These are phyloP conservation scores for Boletus edulis DNA, from an alignment of 768 basidiomycete species.

Conservation along the genomic window DNA sequence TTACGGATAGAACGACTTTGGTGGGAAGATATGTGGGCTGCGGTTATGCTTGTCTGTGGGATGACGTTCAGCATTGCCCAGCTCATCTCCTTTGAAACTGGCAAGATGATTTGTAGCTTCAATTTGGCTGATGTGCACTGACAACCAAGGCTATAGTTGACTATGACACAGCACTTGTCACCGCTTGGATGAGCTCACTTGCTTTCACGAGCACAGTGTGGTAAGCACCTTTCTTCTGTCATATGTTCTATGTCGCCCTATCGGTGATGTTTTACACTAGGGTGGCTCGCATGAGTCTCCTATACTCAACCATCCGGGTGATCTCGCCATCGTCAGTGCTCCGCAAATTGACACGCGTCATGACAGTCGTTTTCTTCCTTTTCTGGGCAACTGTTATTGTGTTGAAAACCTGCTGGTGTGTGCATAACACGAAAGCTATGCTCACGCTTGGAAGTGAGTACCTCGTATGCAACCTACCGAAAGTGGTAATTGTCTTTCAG, in stretches of 20 bases:
- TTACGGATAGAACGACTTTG: conserved; percentile 15
- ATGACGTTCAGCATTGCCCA: neutral
- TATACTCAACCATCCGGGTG: neutral
- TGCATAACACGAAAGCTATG: neutral
- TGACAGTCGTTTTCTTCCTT: neutral
- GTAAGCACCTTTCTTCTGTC: neutral
- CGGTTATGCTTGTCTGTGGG: neutral
- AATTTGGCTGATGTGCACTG: neutral
- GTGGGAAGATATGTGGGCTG: conserved; percentile 27
- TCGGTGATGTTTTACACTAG: neutral
- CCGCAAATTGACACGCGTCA: neutral
- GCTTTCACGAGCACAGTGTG: neutral
- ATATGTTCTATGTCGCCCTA: neutral
- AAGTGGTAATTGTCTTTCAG: conserved; percentile 3
- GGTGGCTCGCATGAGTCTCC: neutral
- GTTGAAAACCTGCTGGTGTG: neutral
- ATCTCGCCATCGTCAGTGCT: neutral
- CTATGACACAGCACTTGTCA: neutral
- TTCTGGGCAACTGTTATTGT: neutral
- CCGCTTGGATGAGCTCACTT: neutral
- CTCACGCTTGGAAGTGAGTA: neutral
- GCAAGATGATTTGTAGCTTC: neutral
- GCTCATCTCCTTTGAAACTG: neutral
- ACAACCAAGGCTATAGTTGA: neutral
- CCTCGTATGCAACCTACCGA: neutral